Base-by-base conservation (phyloP, 345 rosid genomes). In the Pistacia vera region DNA sequence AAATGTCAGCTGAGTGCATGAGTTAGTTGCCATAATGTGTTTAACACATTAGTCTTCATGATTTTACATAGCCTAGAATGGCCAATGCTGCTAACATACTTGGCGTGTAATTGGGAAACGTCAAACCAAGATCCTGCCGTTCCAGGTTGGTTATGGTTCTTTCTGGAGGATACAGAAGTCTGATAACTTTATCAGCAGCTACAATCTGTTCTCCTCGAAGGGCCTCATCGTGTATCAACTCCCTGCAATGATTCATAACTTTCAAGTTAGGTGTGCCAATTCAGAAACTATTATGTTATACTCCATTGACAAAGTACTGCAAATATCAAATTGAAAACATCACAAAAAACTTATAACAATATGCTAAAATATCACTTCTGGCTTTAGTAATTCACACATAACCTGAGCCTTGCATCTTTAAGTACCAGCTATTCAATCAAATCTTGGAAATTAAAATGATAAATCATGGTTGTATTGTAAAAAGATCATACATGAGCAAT, bases 11-110 rank as follows among this genome's bases (percentile, higher is more conserved):
- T 58, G 16, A 51, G 41, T 30, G 1, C 5, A 68, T 0, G 44
- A 68, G 65, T 58, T 41, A 41, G 71, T 8, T 44, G 65, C 18
- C 30, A 8, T 18, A 41, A 25, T 48, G 30, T 16, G 13, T 55
- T 25, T 2, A 18, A 51, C 41, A 38, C 9, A 22, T 20, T 44
- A 30, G 56, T 59, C 22, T 44, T 85, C 78, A 80, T 11, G 52
- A 78, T 76, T 84, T 88, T 56, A 58, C 79, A 68, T 81, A 85
- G 80, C 82, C 51, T 68, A 95, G 85, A 36, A 95, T 84, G 69
- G 87, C 81, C 2, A 84, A 86, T 71, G 97, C 95, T 30, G 98
- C 98, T 69, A 93, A 75, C 79, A 61, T 65, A 75, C 97, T 95
- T 17, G 97, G 97, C 51, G 84, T 81, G 81, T 78, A 60, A 36